Percentiles rank a stretch among this genome's conserved stretches.
Conservation (phyloP, 352 stramenopile species). For the Pythium utonaiense region DNA sequence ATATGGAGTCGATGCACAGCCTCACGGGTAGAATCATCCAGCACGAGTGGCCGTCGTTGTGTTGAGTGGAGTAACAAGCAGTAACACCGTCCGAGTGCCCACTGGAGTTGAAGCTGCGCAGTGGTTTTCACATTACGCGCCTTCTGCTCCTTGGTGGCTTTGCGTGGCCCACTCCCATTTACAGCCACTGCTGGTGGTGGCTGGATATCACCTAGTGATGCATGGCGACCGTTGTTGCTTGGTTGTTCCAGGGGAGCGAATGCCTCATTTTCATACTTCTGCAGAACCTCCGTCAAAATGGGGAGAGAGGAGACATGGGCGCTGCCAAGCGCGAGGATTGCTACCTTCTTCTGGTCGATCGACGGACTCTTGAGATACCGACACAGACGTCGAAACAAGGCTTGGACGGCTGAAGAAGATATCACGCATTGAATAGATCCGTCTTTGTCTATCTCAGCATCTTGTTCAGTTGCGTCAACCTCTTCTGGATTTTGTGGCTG, state of each 20-base stretch:
- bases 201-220: conserved; percentile 14
- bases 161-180: conserved; percentile 4
- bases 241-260: conserved; percentile 23
- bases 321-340: conserved; percentile 45
- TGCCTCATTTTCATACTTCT: conserved; percentile 49
- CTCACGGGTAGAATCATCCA: conserved; percentile 21
- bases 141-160: conserved; percentile 23
- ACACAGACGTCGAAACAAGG: conserved; percentile 47
- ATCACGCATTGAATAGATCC: conserved; percentile 36
- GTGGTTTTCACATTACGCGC: conserved; percentile 17
- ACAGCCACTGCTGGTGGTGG: not conserved
- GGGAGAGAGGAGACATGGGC: conserved; percentile 33
- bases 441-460: conserved; percentile 11
- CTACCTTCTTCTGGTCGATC: conserved; percentile 48
- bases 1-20: conserved; percentile 15
- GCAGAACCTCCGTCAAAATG: conserved; percentile 48
- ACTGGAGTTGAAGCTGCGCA: conserved; percentile 43
- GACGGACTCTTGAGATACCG: conserved; percentile 60
- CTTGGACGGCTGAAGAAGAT: conserved; percentile 30
- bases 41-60: conserved; percentile 8
- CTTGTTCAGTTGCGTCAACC: not conserved
- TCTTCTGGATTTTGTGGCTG: not conserved
- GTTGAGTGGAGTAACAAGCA: conserved; percentile 43
- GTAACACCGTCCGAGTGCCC: conserved; percentile 54
- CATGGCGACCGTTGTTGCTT: conserved; percentile 14